Evolutionary conservation across 345 rosid species (phyloP), one percentile per base, ranked within the genome.

Genomic region (Geranium brycei): DNA sequence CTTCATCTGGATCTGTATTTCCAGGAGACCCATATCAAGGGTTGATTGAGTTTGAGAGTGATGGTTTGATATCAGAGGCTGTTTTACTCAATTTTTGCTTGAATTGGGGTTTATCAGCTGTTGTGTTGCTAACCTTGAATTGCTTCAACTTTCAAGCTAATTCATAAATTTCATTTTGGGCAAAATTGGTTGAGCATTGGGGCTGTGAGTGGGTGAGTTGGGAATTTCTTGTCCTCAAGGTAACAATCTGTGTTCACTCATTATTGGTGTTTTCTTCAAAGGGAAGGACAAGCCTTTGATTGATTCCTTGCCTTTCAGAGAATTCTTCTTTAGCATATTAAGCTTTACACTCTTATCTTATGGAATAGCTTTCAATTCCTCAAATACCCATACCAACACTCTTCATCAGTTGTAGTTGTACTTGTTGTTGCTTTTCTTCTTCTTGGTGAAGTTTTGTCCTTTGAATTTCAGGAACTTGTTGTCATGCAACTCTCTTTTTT

Each of bases 241-340:
- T 35, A 35, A 35, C 41, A 7, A 35, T 35, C 41, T 35, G 41
- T 35, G 41, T 35, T 35, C 41, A 35, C 41, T 35, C 41, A 4
- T 35, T 7, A 3, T 35, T 35, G 41, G 10, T 1, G 41, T 7
- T 35, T 35, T 35, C 41, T 35, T 35, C 41, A 35, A 35, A 35
- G 41, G 5, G 41, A 35, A 35, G 41, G 10, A 4, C 41, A 35
- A 31, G 73, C 62, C 14, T 80, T 47, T 47, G 15, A 47, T 62
- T 67, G 70, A 64, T 79, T 19, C 76, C 81, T 81, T 79, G 73
- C 67, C 76, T 78, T 63, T 68, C 72, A 71, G 76, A 73, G 53
- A 66, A 78, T 47, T 47, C 53, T 73, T 69, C 60, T 66, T 74
- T 31, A 31, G 55, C 57, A 19, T 64, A 78, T 79, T 73, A 62